Evolutionary conservation across 805 yeast genomes (phyloP), one percentile per base, ranked within the genome.

Genomic region (Wickerhamomyces alni): DNA sequence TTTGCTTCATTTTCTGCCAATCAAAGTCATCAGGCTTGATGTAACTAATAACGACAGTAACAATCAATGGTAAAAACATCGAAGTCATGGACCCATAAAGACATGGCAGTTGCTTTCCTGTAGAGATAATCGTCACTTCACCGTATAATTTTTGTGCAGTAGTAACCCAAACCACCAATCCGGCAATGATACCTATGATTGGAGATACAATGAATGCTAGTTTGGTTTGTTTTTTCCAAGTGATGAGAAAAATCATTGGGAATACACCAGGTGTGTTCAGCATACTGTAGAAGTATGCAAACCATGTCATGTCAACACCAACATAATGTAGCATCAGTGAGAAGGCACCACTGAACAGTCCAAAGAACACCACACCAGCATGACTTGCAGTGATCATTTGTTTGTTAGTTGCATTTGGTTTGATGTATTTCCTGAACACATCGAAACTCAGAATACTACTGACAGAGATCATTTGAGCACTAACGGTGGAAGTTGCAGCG

Each of bases 11-110:
- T 15, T 47, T 36, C 8, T 43, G 29, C 63, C 66, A 60, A 40
- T 63, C 63, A 35, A 55, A 63, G 28, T 51, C 48, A 17, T 48
- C 37, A 12, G 66, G 67, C 24, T 50, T 55, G 4, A 63, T 64
- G 25, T 70, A 64, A 1, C 88, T 82, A 42, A 86, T 65, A 9
- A 80, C 52, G 16, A 91, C 84, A 34, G 33, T 30, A 4, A 17
- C 9, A 79, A 33, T 33, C 30, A 24, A 26, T 17, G 67, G 66
- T n/a, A 61, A 35, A 50, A 59, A 35, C 18, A 63, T 30, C 3
- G 68, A 60, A 6, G 62, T 57, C 30, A 63, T 46, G 7, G 61
- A 58, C 12, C 66, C 69, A 41, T 47, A 61, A 24, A 63, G 47
- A 44, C 63, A 59, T 10, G 67, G 67, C 21, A 59, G 47, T 45